Percentiles rank a stretch among this genome's conserved stretches.
phyloP scores from a whole-genome alignment of 2,329 filamentous ascomycete species.

The Hypocreales sp. region DNA sequence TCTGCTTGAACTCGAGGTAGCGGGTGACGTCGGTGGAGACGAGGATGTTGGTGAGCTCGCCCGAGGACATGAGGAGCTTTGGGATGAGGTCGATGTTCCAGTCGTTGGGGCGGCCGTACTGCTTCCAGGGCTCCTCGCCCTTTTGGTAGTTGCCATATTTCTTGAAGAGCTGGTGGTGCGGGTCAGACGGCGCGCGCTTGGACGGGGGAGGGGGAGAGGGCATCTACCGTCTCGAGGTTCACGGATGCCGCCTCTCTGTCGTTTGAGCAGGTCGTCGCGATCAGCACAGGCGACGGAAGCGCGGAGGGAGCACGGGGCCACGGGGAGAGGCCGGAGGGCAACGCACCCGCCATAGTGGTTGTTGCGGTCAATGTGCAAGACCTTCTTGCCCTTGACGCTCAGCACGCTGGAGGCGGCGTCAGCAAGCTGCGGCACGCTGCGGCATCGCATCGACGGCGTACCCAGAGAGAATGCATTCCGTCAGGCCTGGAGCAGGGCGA shows the following conservation, averaged over 20 bases:
- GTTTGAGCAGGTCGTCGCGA: constrained; percentile 1
- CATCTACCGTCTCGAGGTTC: constrained; percentile 77
- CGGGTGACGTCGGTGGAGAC: constrained; percentile 85
- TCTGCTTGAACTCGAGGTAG: constrained; percentile 87
- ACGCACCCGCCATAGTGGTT: constrained; percentile 93
- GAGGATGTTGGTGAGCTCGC: constrained; percentile 96
- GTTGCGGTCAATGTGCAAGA: constrained; percentile 96
- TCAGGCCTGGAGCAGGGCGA: constrained; percentile 52
- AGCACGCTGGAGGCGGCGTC: constrained; percentile 48
- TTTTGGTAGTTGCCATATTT: constrained; percentile 73
- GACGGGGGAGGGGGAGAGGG: constrained; percentile 4
- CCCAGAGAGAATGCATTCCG: constrained; percentile 98
- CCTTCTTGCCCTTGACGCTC: constrained; percentile 98
- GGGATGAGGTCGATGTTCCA: constrained; percentile 99
- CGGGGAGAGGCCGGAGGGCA: too few species aligned
- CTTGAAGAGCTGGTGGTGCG: constrained; percentile 63
- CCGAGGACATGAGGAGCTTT: constrained; percentile 97
- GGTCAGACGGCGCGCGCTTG: constrained; percentile 6
- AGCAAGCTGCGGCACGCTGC: constrained; percentile 1
- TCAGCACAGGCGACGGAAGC: too few species aligned
- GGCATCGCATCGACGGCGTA: constrained; percentile 27
- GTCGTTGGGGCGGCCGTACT: constrained; percentile 91
- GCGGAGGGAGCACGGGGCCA: too few species aligned
- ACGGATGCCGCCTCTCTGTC: constrained; percentile 76
- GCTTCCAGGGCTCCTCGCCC: constrained; percentile 90